Percentiles rank a stretch among this genome's conserved stretches.
These are phyloP conservation scores for Craterostigma plantagineum DNA, from an alignment of 257 asterid genomes.

Conservation along the genomic window DNA sequence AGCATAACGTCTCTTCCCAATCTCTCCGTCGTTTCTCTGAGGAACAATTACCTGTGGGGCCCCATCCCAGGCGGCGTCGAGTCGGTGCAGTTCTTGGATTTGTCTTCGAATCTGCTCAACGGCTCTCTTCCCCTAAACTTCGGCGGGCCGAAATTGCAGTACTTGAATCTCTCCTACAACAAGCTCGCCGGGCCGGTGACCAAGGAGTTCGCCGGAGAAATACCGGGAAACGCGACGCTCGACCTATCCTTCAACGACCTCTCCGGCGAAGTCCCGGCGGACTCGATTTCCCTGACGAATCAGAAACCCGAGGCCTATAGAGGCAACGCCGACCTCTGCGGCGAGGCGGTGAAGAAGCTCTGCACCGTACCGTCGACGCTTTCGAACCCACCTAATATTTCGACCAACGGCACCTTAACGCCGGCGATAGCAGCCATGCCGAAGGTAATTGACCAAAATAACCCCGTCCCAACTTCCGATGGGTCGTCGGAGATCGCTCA, in stretches of 20 bases:
- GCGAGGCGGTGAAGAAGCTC: conserved; percentile 48
- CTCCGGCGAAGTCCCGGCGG: conserved; percentile 56
- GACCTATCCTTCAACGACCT: conserved; percentile 66
- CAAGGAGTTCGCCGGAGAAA: conserved; percentile 28
- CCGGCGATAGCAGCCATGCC: conserved; percentile 94
- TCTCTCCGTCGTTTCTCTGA: conserved; percentile 37
- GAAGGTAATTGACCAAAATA: conserved; percentile 22
- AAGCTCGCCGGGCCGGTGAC: conserved; percentile 47
- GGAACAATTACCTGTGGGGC: conserved; percentile 40
- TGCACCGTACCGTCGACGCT: conserved; percentile 56
- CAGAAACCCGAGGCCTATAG: conserved; percentile 51
- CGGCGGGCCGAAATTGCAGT: conserved; percentile 38
- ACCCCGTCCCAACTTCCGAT: conserved; percentile 14
- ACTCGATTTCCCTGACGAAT: conserved; percentile 21
- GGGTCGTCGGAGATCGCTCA: conserved; percentile 13
- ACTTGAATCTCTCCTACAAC: conserved; percentile 69
- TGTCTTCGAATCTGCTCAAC: conserved; percentile 46
- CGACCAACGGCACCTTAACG: conserved; percentile 25
- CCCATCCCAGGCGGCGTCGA: conserved; percentile 26
- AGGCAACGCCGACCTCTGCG: conserved; percentile 64
- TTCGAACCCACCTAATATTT: conserved; percentile 35
- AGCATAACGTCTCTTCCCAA: conserved; percentile 18
- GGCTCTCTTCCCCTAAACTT: conserved; percentile 59
- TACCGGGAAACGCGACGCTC: conserved; percentile 38
- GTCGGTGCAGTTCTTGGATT: conserved; percentile 32